Evolutionary conservation across 352 stramenopile species (phyloP).

Genomic region (Globisporangium ultimum): DNA sequence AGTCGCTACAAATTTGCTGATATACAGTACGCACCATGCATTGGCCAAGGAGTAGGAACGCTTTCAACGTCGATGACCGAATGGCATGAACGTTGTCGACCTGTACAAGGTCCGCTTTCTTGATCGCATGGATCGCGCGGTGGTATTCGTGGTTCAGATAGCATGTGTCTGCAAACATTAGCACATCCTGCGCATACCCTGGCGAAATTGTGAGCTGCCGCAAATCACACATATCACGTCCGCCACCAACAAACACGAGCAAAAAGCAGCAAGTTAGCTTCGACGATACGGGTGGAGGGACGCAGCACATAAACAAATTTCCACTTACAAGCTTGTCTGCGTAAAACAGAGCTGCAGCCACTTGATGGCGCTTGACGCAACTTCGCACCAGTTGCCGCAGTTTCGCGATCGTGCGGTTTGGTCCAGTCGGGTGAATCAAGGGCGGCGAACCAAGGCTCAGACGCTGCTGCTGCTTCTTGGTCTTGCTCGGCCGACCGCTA

Average conservation of each 20-base stretch:
- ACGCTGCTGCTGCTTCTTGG: background rate
- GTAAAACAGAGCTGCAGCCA: conserved; percentile 65
- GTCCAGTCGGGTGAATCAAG: conserved; percentile 5
- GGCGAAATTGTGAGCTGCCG: conserved; percentile 51
- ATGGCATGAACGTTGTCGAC: conserved; percentile 21
- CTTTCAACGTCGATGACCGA: conserved; percentile 31
- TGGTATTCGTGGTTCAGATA: conserved; percentile 69
- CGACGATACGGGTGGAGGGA: background rate
- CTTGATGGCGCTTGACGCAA: conserved; percentile 52
- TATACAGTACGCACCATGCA: conserved; percentile 51
- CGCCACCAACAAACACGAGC: conserved; percentile 5
- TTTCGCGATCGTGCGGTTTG: conserved; percentile 19
- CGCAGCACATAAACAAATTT: background rate
- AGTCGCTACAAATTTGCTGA: background rate
- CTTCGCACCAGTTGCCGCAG: conserved; percentile 41
- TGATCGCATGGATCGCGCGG: conserved; percentile 73
- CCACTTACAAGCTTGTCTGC: conserved; percentile 65
- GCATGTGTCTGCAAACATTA: conserved; percentile 79
- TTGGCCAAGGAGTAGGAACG: conserved; percentile 57
- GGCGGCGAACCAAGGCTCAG: background rate
- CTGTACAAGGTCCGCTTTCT: conserved; percentile 38
- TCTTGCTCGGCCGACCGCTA: conserved; percentile 1
- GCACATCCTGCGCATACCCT: conserved; percentile 36
- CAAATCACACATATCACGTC: conserved; percentile 1
- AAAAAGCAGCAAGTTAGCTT: conserved; percentile 1